phyloP scores from a whole-genome alignment of 2,329 filamentous ascomycete species.

The Aureobasidium sp. region DNA sequence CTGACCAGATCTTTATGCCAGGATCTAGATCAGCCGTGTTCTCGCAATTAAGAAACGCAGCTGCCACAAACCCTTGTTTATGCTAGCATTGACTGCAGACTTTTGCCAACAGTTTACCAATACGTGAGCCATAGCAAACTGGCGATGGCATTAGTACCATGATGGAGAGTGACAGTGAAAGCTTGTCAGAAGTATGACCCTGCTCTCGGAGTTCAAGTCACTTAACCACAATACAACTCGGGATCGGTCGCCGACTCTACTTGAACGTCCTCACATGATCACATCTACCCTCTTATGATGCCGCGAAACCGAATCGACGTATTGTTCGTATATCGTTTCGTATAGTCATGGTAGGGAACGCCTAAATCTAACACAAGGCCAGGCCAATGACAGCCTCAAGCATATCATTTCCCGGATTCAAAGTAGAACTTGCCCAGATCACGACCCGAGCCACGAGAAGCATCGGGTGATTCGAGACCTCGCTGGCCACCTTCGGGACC shows the following conservation, averaged over 20 bases:
- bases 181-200: neutral
- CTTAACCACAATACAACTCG: neutral
- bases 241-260: neutral
- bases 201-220: neutral
- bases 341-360: neutral
- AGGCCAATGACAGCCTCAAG: too few species aligned
- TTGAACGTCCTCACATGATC: neutral
- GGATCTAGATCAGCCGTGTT: too few species aligned
- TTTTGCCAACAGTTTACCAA: too few species aligned
- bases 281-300: neutral
- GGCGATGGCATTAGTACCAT: neutral
- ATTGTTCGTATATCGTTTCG: neutral
- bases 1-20: too few species aligned
- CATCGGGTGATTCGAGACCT: conserved; percentile 36
- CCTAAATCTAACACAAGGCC: neutral
- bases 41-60: too few species aligned
- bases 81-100: too few species aligned
- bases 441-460: conserved; percentile 24
- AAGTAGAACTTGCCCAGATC: conserved; percentile 55
- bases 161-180: neutral
- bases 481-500: conserved; percentile 32
- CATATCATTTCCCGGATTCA: conserved; percentile 33
- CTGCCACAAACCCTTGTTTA: too few species aligned
- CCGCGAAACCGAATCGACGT: neutral
- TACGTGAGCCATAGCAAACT: too few species aligned